phyloP scores from a whole-genome alignment of 2,329 filamentous ascomycete species.

The Scorias spongiosa region DNA sequence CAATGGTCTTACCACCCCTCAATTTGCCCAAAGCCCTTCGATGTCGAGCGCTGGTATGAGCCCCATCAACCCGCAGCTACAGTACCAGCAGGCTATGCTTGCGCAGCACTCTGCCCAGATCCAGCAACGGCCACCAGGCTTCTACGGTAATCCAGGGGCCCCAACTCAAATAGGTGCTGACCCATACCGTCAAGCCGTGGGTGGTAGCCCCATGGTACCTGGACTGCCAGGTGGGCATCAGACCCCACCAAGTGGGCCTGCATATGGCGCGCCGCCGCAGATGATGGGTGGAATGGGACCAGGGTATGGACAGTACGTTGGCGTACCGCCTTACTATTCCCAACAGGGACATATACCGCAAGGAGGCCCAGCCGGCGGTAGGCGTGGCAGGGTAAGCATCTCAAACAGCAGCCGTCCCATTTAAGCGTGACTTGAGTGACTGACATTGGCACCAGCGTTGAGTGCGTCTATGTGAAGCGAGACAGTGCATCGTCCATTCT shows the following conservation, averaged over 20 bases:
- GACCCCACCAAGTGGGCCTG: conserved; percentile 5
- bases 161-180: conserved; percentile 21
- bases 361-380: conserved; percentile 6
- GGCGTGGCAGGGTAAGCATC: conserved; percentile 9
- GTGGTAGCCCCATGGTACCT: conserved; percentile 24
- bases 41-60: conserved; percentile 19
- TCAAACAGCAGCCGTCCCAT: background rate
- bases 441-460: too few relatives aligned
- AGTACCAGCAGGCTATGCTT: conserved; percentile 42
- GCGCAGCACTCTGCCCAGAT: conserved; percentile 23
- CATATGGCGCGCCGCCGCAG: conserved; percentile 5
- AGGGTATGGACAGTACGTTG: conserved; percentile 13
- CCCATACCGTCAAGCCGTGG: conserved; percentile 24
- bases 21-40: conserved; percentile 22
- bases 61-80: conserved; percentile 32
- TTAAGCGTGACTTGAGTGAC: too few relatives aligned
- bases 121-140: conserved; percentile 15
- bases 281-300: conserved; percentile 14
- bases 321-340: conserved; percentile 7
- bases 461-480: too few relatives aligned
- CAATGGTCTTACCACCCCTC: conserved; percentile 19
- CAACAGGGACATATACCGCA: conserved; percentile 6
- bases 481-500: too few relatives aligned
- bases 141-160: conserved; percentile 15
- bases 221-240: conserved; percentile 21